These are phyloP conservation scores for Ilyonectria robusta DNA, from an alignment of 2,329 filamentous ascomycete genomes.

Conservation along the genomic window DNA sequence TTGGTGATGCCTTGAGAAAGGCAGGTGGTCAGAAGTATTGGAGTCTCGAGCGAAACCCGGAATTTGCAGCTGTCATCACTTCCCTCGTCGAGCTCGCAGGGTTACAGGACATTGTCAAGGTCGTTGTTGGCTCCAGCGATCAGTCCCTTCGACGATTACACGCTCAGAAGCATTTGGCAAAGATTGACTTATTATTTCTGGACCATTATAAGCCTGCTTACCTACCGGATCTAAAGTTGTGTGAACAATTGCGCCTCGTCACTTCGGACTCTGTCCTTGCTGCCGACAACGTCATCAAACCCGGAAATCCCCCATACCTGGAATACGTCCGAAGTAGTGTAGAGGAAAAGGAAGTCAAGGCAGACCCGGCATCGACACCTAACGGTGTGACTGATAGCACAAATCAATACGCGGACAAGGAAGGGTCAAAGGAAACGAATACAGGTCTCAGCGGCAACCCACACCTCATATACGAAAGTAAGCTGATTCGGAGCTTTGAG, in stretches of 20 bases:
- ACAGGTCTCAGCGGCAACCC: slow-evolving; percentile 69
- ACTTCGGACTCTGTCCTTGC: slow-evolving; percentile 73
- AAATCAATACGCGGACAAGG: slow-evolving; percentile 70
- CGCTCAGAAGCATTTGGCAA: slow-evolving; percentile 64
- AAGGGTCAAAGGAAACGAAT: slow-evolving; percentile 57
- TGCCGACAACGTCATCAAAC: slow-evolving; percentile 80
- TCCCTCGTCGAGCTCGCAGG: slow-evolving; percentile 81
- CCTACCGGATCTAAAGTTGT: slow-evolving; percentile 80
- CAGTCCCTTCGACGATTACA: slow-evolving; percentile 74
- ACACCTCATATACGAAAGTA: slow-evolving; percentile 75
- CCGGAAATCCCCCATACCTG: slow-evolving; percentile 79
- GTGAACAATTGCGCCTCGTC: slow-evolving; percentile 78
- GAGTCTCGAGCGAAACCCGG: slow-evolving; percentile 80
- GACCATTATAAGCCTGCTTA: slow-evolving; percentile 88
- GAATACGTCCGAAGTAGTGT: slow-evolving; percentile 78
- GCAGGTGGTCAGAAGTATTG: slow-evolving; percentile 77
- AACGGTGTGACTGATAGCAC: slow-evolving; percentile 54
- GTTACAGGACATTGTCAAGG: slow-evolving; percentile 76
- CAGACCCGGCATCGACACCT: slow-evolving; percentile 54
- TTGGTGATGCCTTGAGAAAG: slow-evolving; percentile 76
- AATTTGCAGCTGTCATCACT: slow-evolving; percentile 79
- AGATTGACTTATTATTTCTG: slow-evolving; percentile 81
- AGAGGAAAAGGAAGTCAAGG: slow-evolving; percentile 65
- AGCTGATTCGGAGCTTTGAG: slow-evolving; percentile 75
- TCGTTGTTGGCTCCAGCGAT: slow-evolving; percentile 79